Base-by-base conservation (phyloP, 768 basidiomycete species). In the Sarcodon aspratus region DNA sequence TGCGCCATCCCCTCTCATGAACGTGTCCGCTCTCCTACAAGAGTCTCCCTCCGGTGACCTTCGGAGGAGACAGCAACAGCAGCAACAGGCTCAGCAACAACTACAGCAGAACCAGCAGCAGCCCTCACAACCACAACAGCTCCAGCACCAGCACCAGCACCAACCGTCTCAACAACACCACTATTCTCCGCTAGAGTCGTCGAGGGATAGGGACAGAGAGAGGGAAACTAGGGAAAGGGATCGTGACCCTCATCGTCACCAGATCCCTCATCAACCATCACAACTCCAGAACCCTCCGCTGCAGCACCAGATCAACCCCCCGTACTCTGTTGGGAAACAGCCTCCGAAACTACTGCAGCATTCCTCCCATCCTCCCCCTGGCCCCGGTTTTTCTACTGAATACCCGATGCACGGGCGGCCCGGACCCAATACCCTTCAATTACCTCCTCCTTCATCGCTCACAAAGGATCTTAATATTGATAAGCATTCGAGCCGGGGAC, bases 1-100 rank as follows among this genome's bases (percentile, higher is more conserved):
- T 13, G 40, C 35, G 55, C 47, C 49, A 48, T 43, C 49, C 52
- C 49, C 57, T 57, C 52, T 60, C 59, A 85, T 85, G 82, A 82
- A 85, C 64, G 79, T 85, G 55, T 76, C 78, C 18, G 76, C 70
- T 59, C 73, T 85, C 49, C 67, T 85, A 21, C 80, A 83, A 55
- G 80, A 81, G 62, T 77, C 81, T 0, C 82, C 82, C 45, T 81
- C 80, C 0, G 80, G 80, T 55, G 75, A 75, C 57, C 67, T 58
- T 57, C 66, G 9, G 59, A 53, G 54, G 52, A 15, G 62, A 36
- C 49, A 56, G 10, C 62, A 61, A 46, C 60, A 58, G 44, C 55
- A 59, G 54, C 63, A 58, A 36, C 61, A 63, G n/a, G 56, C 59
- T 44, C 65, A 63, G 45, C 64, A 66, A 13, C 65, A 57, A 8